A percentile compares a stretch with the other conserved stretches of the same genome.
Evolutionary conservation across 257 asterid species (phyloP).

Genomic region (Rubia yunnanensis): DNA sequence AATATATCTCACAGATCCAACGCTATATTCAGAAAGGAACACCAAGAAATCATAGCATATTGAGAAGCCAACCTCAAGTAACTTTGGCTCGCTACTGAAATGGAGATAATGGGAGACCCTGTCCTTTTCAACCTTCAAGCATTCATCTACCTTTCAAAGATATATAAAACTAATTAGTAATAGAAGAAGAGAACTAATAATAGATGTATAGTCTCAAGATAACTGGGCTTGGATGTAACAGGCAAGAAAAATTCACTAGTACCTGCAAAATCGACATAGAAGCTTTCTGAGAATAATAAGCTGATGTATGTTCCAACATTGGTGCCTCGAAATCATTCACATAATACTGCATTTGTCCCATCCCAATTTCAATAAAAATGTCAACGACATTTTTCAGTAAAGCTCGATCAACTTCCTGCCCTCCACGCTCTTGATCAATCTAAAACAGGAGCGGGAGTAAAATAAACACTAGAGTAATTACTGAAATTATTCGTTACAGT

Average conservation of each 20-base stretch:
- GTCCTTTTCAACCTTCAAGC: conserved; percentile 77
- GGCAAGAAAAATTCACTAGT: not conserved
- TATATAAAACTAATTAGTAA: not conserved
- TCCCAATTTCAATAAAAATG: conserved; percentile 92
- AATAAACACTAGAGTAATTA: not conserved
- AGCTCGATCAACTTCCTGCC: conserved; percentile 91
- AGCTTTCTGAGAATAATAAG: conserved; percentile 95
- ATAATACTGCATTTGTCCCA: conserved; percentile 78
- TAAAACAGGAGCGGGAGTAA: conserved; percentile 5
- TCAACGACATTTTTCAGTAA: conserved; percentile 77
- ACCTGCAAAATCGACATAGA: conserved; percentile 91
- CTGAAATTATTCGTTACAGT: not conserved
- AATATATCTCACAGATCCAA: not conserved
- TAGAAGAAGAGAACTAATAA: conserved; percentile 5
- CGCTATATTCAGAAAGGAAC: not conserved
- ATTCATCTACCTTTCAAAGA: conserved; percentile 59
- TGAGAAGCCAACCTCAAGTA: conserved; percentile 75
- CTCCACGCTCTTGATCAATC: conserved; percentile 97
- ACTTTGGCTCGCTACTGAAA: conserved; percentile 79
- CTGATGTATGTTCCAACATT: conserved; percentile 71
- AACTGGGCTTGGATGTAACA: not conserved
- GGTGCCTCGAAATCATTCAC: conserved; percentile 82
- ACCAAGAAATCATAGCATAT: not conserved
- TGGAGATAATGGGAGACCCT: conserved; percentile 94
- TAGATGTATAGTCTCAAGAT: not conserved